Evolutionary conservation across 768 basidiomycete genomes (phyloP).

Genomic region (Mycena epipterygia): DNA sequence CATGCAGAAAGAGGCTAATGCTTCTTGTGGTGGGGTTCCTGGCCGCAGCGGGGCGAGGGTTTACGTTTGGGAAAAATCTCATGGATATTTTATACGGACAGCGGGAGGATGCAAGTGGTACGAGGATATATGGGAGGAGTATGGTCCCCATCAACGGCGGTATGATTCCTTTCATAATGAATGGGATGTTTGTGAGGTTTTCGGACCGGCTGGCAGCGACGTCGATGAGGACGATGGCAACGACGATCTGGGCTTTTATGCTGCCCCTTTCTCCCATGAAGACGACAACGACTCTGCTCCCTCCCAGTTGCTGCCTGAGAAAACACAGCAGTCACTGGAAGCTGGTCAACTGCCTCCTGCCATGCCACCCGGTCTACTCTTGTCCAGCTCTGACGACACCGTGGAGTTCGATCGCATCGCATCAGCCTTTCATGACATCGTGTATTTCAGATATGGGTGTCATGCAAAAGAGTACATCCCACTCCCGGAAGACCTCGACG

Average conservation of each 20-base stretch:
- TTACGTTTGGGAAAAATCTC: not conserved
- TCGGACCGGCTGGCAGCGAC: no score
- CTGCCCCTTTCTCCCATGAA: not conserved
- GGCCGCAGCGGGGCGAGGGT: not conserved
- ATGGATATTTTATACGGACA: constrained; percentile 2
- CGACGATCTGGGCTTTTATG: not conserved
- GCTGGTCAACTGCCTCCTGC: not conserved
- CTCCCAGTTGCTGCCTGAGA: not conserved
- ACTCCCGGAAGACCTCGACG: not conserved
- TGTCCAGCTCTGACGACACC: not conserved
- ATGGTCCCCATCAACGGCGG: not conserved
- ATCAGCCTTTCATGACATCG: not conserved
- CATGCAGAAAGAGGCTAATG: not conserved
- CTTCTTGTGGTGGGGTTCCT: not conserved
- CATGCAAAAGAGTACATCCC: not conserved
- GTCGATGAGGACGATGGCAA: not conserved
- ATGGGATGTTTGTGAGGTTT: constrained; percentile 11
- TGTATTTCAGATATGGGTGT: not conserved
- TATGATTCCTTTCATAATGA: constrained; percentile 14
- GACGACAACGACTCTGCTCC: not conserved
- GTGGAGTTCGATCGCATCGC: not conserved
- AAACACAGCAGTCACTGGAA: not conserved
- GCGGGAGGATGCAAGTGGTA: not conserved
- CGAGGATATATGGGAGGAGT: constrained; percentile 14
- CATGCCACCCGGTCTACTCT: no score